Conservation (phyloP, 768 basidiomycete genomes). For the Solioccasus polychromus region DNA sequence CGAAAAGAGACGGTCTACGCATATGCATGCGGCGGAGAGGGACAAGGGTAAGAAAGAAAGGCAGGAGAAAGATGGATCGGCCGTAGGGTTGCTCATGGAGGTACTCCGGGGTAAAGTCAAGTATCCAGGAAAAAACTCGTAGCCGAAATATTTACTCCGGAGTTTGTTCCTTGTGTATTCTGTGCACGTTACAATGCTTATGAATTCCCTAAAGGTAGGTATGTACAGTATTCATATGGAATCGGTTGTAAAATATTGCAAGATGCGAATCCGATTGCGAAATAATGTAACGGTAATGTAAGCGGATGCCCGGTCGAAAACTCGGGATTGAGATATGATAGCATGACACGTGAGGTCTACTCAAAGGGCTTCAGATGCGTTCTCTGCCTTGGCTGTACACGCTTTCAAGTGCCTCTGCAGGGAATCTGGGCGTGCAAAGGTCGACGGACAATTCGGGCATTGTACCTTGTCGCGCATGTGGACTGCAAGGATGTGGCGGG, state of each 20-base stretch:
- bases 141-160: background rate
- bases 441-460: conserved; percentile 15
- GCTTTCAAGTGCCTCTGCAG: conserved; percentile 21
- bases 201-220: no score
- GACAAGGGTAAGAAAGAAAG: conserved; percentile 19
- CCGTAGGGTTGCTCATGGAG: conserved; percentile 30
- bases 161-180: background rate
- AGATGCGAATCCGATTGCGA: no score
- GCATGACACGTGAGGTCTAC: no score
- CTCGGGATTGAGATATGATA: background rate
- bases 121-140: conserved; percentile 20
- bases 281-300: no score
- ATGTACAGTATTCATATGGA: background rate
- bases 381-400: conserved; percentile 5
- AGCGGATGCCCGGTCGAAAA: no score
- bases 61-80: conserved; percentile 26
- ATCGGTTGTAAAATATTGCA: no score
- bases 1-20: conserved; percentile 51
- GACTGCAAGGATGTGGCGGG: conserved; percentile 23
- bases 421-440: conserved; percentile 26
- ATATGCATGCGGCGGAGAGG: conserved; percentile 47
- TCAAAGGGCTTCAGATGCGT: background rate
- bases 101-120: conserved; percentile 26
- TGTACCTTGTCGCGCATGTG: conserved; percentile 20
- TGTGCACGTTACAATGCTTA: no score